A percentile compares a stretch with the other conserved stretches of the same genome.
These are phyloP conservation scores for Penicillium angulare DNA, from an alignment of 495 filamentous ascomycete genomes.

Conservation along the genomic window DNA sequence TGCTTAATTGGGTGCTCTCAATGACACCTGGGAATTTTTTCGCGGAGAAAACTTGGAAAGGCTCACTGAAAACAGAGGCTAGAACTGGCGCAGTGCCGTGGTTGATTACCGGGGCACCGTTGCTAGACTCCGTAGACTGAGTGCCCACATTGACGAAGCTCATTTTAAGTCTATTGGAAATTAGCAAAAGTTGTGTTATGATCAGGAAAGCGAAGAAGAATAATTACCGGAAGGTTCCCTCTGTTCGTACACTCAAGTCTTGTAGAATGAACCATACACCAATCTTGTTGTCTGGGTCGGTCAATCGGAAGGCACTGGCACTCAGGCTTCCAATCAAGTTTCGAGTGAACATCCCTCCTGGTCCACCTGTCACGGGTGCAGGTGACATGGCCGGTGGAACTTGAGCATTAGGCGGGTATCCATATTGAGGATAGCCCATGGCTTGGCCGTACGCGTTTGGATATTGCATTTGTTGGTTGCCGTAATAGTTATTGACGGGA, in stretches of 20 bases:
- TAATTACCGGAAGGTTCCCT: conserved; percentile 84
- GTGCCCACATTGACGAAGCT: conserved; percentile 83
- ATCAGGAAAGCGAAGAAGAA: neutral
- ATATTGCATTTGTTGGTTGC: conserved; percentile 36
- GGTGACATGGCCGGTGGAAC: conserved; percentile 39
- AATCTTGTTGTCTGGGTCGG: conserved; percentile 77
- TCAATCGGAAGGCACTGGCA: conserved; percentile 84
- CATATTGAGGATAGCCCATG: conserved; percentile 40
- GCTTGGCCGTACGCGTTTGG: conserved; percentile 44
- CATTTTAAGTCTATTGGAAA: conserved; percentile 57
- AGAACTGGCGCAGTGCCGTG: conserved; percentile 79
- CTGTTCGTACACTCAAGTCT: conserved; percentile 90
- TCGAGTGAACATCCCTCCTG: conserved; percentile 89
- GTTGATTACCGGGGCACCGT: conserved; percentile 58
- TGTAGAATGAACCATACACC: conserved; percentile 98
- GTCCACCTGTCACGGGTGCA: conserved; percentile 45
- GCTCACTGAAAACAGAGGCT: conserved; percentile 82
- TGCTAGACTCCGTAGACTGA: conserved; percentile 29
- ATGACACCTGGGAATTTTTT: conserved; percentile 99
- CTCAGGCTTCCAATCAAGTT: conserved; percentile 94
- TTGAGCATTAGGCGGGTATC: conserved; percentile 29
- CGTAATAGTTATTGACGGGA: conserved; percentile 43
- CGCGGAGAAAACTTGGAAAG: conserved; percentile 91
- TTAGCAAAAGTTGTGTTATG: neutral
- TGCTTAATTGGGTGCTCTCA: conserved; percentile 89